These are phyloP conservation scores for Ogataea ganodermae DNA, from an alignment of 805 yeast genomes.

Conservation along the genomic window DNA sequence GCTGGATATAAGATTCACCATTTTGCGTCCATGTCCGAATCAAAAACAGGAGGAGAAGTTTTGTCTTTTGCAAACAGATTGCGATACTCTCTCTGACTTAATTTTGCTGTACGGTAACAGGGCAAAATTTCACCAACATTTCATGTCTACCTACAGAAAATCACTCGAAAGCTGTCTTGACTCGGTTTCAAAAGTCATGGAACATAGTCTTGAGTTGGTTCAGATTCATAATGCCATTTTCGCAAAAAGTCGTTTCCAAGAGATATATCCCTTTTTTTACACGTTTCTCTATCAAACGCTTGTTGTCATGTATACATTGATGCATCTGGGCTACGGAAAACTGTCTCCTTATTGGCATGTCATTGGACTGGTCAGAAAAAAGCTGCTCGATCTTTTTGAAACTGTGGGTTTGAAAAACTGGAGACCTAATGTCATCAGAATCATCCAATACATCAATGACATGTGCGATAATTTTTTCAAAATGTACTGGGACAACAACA, in stretches of 20 bases:
- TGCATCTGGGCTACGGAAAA: constrained; percentile 44
- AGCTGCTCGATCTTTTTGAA: constrained; percentile 35
- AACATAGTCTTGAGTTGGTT: constrained; percentile 38
- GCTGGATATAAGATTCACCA: constrained; percentile 33
- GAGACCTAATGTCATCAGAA: constrained; percentile 34
- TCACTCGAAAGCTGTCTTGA: constrained; percentile 41
- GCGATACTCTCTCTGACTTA: constrained; percentile 46
- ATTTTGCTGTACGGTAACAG: constrained; percentile 50
- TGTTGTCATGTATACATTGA: constrained; percentile 49
- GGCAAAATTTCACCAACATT: constrained; percentile 54
- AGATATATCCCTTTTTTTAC: constrained; percentile 48
- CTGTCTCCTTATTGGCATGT: constrained; percentile 29
- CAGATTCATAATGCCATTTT: constrained; percentile 37
- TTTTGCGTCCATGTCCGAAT: constrained; percentile 31
- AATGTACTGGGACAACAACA: constrained; percentile 17
- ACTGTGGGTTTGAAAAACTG: constrained; percentile 29
- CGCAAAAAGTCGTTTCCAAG: constrained; percentile 35
- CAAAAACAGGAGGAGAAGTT: constrained; percentile 24
- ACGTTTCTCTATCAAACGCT: constrained; percentile 53
- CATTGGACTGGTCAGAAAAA: constrained; percentile 27
- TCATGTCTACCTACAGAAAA: constrained; percentile 39
- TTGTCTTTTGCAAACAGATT: constrained; percentile 33
- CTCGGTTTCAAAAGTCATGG: constrained; percentile 42
- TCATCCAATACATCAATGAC: constrained; percentile 35
- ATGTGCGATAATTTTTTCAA: constrained; percentile 35